These are phyloP conservation scores for Tetratostichococcus sp. DNA, from an alignment of 139 green algal species.

Conservation along the genomic window DNA sequence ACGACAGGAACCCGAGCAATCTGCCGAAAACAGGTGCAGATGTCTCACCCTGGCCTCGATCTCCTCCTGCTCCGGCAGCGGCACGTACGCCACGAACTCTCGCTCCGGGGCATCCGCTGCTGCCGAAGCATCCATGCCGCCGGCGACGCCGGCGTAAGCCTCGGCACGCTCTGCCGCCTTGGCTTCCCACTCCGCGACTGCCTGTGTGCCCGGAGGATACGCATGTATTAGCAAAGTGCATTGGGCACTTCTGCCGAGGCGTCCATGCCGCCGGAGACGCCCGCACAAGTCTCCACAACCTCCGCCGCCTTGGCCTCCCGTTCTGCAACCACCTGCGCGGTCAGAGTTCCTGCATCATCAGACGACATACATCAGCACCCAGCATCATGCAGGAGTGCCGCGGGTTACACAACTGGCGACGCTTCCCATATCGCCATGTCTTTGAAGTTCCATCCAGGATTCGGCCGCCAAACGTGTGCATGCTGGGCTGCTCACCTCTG, in stretches of 20 bases:
- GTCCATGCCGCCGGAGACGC: constrained; percentile 20
- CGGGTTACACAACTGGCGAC: too few relatives aligned
- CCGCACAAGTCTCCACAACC: constrained; percentile 37
- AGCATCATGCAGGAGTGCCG: too few relatives aligned
- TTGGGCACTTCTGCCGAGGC: neutral
- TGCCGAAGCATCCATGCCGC: constrained; percentile 18
- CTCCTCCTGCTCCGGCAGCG: constrained; percentile 85
- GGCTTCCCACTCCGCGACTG: constrained; percentile 66
- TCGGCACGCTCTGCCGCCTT: constrained; percentile 57
- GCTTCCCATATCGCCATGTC: too few relatives aligned
- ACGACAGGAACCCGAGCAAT: too few relatives aligned
- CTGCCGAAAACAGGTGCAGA: too few relatives aligned
- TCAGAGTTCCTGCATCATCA: too few relatives aligned
- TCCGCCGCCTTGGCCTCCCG: constrained; percentile 67
- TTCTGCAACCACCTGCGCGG: constrained; percentile 62
- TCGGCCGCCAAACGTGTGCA: too few relatives aligned
- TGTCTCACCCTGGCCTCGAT: constrained; percentile 71
- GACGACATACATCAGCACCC: too few relatives aligned
- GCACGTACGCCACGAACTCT: constrained; percentile 89
- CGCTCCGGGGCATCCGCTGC: neutral
- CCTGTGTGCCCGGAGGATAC: constrained; percentile 33
- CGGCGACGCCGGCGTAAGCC: constrained; percentile 20
- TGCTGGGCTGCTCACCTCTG: too few relatives aligned
- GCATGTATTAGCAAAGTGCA: too few relatives aligned
- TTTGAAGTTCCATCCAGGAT: too few relatives aligned